Percentiles rank a stretch among this genome's conserved stretches.
These are phyloP conservation scores for Hylodesmum podocarpum DNA, from an alignment of 306 rosid species.

Conservation along the genomic window DNA sequence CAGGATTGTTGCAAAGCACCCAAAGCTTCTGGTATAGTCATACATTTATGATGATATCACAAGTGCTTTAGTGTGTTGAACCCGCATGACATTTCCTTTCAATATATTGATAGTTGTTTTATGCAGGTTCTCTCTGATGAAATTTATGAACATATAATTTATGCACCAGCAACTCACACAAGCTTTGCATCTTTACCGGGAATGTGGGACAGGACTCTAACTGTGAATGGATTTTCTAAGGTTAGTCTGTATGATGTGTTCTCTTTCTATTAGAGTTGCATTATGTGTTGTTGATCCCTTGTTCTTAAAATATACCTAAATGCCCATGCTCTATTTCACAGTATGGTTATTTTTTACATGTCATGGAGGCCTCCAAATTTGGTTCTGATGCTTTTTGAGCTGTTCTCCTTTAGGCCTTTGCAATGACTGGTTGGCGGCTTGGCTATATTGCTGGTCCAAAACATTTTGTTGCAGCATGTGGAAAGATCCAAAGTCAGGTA, in stretches of 20 bases:
- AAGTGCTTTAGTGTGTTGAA: conserved; percentile 8
- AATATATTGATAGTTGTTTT: conserved; percentile 22
- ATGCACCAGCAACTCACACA: conserved; percentile 89
- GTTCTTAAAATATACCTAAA: neutral
- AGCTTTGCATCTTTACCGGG: conserved; percentile 98
- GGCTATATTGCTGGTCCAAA: conserved; percentile 97
- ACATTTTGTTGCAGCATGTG: conserved; percentile 80
- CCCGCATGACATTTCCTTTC: conserved; percentile 8
- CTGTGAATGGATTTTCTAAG: conserved; percentile 97
- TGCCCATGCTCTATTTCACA: neutral
- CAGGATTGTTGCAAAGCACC: conserved; percentile 82
- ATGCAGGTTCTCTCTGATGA: conserved; percentile 89
- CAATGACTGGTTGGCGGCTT: conserved; percentile 99
- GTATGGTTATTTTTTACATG: neutral
- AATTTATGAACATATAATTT: conserved; percentile 92
- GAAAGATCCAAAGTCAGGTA: conserved; percentile 97
- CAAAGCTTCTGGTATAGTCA: conserved; percentile 87
- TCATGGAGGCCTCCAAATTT: neutral
- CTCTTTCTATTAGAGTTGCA: neutral
- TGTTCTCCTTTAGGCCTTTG: conserved; percentile 68
- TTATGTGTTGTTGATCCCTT: neutral
- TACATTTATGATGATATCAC: neutral
- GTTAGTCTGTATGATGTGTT: conserved; percentile 28
- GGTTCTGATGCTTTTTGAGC: conserved; percentile 35
- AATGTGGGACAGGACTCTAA: conserved; percentile 94